phyloP scores from a whole-genome alignment of 2,329 filamentous ascomycete species.

The Penicillium psychrosexuale region DNA sequence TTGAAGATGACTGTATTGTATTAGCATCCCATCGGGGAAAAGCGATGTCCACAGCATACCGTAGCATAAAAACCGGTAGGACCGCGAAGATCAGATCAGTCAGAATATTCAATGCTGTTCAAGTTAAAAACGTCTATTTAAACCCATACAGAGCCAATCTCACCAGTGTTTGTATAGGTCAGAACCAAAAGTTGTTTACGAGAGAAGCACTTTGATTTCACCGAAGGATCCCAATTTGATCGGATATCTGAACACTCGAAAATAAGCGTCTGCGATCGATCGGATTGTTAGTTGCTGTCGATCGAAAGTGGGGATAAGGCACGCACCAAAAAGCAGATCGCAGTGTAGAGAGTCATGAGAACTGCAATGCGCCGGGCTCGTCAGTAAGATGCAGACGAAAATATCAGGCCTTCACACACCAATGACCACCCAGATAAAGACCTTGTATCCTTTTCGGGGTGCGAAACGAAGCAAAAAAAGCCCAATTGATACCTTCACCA shows the following conservation, averaged over 20 bases:
- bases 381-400: background rate
- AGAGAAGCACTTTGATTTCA: slow-evolving; percentile 45
- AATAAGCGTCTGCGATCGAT: slow-evolving; percentile 42
- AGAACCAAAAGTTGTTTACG: slow-evolving; percentile 40
- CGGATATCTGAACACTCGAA: slow-evolving; percentile 50
- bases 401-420: slow-evolving; percentile 26
- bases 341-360: slow-evolving; percentile 17
- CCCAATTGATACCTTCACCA: slow-evolving; percentile 46
- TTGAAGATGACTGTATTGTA: slow-evolving; percentile 28
- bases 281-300: background rate
- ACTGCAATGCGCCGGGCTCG: slow-evolving; percentile 2
- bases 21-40: background rate
- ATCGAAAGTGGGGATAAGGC: background rate
- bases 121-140: background rate
- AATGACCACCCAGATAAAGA: slow-evolving; percentile 40
- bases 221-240: slow-evolving; percentile 45
- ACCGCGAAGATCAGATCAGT: slow-evolving; percentile 44
- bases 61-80: slow-evolving; percentile 43
- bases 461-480: slow-evolving; percentile 45
- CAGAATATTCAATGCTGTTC: slow-evolving; percentile 36
- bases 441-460: slow-evolving; percentile 35
- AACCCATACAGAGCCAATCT: background rate
- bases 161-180: slow-evolving; percentile 43
- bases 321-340: slow-evolving; percentile 18
- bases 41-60: slow-evolving; percentile 1